Evolutionary conservation across 495 filamentous ascomycete genomes (phyloP).

Genomic region (Trichoderma gamsii): DNA sequence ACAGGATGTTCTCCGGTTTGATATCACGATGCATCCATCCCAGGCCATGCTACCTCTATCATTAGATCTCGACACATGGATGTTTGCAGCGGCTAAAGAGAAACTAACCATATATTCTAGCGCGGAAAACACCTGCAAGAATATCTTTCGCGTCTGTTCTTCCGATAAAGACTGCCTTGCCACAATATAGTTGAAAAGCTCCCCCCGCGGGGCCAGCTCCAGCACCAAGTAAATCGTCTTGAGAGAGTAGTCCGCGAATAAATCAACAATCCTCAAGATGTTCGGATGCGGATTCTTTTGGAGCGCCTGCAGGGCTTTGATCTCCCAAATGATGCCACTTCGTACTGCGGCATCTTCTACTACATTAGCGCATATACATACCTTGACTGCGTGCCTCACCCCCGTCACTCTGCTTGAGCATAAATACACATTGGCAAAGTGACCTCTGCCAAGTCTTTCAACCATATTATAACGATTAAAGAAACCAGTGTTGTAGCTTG

Average conservation of each 20-base stretch:
- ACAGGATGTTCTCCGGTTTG: slow-evolving; percentile 94
- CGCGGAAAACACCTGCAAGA: slow-evolving; percentile 87
- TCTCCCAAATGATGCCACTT: slow-evolving; percentile 85
- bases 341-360: slow-evolving; percentile 74
- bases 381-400: slow-evolving; percentile 81
- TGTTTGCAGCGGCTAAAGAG: background rate
- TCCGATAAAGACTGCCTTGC: slow-evolving; percentile 81
- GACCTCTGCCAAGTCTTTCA: slow-evolving; percentile 86
- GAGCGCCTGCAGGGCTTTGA: slow-evolving; percentile 92
- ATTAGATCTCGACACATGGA: slow-evolving; percentile 30
- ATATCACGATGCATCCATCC: slow-evolving; percentile 97
- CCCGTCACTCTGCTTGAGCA: slow-evolving; percentile 82
- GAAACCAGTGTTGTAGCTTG: slow-evolving; percentile 58
- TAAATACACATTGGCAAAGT: slow-evolving; percentile 90
- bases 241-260: slow-evolving; percentile 83
- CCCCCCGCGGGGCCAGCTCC: slow-evolving; percentile 85
- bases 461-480: slow-evolving; percentile 77
- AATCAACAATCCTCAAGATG: slow-evolving; percentile 86
- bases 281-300: slow-evolving; percentile 67
- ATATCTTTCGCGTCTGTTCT: slow-evolving; percentile 73
- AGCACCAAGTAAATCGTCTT: slow-evolving; percentile 72
- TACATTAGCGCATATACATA: slow-evolving; percentile 73
- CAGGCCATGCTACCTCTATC: slow-evolving; percentile 69
- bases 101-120: slow-evolving; percentile 81
- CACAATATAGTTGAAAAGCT: slow-evolving; percentile 91